A percentile compares a stretch with the other conserved stretches of the same genome.
phyloP scores from a whole-genome alignment of 139 green algal genomes.

The Tetraselmis striata region DNA sequence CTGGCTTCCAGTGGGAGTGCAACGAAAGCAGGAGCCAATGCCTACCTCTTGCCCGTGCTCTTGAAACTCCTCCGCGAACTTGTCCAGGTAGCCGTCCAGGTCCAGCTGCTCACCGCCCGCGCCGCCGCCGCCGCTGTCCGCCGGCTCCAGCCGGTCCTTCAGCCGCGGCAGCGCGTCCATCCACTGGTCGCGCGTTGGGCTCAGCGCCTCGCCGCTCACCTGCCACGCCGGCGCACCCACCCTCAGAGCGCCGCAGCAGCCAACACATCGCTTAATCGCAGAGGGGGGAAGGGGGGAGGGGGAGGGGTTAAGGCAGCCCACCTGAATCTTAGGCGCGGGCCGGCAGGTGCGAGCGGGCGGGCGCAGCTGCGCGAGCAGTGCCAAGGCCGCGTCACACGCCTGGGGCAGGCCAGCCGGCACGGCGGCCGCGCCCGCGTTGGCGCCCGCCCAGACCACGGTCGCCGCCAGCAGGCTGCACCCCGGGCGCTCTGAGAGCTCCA shows the following conservation, averaged over 20 bases:
- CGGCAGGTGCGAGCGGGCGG: background rate
- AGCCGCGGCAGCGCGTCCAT: background rate
- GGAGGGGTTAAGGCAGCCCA: background rate
- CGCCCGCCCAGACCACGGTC: slow-evolving; percentile 69
- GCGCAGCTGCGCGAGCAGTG: background rate
- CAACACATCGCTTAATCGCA: too few species aligned
- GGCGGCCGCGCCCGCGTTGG: background rate
- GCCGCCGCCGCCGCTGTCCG: too few species aligned
- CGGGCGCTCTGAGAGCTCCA: slow-evolving; percentile 60
- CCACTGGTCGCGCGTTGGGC: background rate
- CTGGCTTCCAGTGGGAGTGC: too few species aligned
- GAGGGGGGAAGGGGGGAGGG: too few species aligned
- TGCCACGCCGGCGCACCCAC: background rate
- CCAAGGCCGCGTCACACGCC: slow-evolving; percentile 10
- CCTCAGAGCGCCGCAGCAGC: too few species aligned
- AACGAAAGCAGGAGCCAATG: too few species aligned
- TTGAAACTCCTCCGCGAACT: background rate
- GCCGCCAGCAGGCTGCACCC: slow-evolving; percentile 43
- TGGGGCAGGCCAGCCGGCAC: background rate
- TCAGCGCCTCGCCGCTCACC: background rate
- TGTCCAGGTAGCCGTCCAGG: background rate
- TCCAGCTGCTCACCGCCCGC: background rate
- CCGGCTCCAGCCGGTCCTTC: background rate
- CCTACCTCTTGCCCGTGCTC: background rate
- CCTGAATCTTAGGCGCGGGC: background rate